A percentile compares a stretch with the other conserved stretches of the same genome.
Conservation (phyloP, 2,329 filamentous ascomycete genomes). For the Colletotrichum aenigma region DNA sequence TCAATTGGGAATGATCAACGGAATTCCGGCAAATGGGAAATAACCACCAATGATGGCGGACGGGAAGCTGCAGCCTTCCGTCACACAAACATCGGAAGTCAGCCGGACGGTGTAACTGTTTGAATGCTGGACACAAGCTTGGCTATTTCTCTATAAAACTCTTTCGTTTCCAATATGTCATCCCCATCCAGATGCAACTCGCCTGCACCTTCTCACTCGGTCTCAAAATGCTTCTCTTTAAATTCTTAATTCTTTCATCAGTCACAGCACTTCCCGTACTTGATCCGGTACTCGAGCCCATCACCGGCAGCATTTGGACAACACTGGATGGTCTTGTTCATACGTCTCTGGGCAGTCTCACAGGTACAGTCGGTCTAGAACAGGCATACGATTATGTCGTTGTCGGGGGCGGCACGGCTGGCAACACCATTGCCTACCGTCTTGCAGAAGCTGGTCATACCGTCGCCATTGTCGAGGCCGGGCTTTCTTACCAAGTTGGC, state of each 20-base stretch:
- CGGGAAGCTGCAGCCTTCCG: neutral
- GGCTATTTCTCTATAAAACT: neutral
- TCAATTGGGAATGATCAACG: neutral
- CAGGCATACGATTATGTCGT: conserved; percentile 19
- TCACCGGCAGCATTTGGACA: neutral
- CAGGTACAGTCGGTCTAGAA: neutral
- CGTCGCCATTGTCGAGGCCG: conserved; percentile 43
- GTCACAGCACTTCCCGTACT: neutral
- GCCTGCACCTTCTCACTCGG: too few species aligned
- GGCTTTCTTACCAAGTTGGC: conserved; percentile 32
- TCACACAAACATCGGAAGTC: neutral
- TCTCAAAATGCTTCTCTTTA: neutral
- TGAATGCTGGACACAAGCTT: neutral
- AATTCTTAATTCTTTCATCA: neutral
- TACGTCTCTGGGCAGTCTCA: neutral
- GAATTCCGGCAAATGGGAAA: neutral
- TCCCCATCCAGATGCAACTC: neutral
- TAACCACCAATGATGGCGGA: neutral
- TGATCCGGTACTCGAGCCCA: neutral
- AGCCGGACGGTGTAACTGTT: neutral
- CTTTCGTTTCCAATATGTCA: neutral
- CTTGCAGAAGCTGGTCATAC: conserved; percentile 29
- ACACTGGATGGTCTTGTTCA: neutral
- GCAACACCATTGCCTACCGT: conserved; percentile 35
- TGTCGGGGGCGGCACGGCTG: conserved; percentile 42